A percentile compares a stretch with the other conserved stretches of the same genome.
Conservation (phyloP, 306 rosid genomes). For the Lagenaria siceraria region DNA sequence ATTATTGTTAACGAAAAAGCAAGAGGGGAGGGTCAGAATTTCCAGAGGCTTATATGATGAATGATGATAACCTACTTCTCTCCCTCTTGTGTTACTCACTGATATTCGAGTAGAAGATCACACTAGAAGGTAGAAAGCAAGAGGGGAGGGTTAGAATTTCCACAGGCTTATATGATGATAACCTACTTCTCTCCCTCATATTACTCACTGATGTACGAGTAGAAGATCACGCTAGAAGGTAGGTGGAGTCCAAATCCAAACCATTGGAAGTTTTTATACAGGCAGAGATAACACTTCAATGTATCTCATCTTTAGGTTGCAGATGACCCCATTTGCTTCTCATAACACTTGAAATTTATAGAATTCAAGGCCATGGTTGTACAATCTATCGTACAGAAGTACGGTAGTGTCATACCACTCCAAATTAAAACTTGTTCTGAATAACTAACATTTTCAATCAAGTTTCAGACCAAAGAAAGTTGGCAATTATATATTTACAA, state of each 20-base stretch:
- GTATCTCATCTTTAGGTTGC: neutral
- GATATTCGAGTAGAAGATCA: neutral
- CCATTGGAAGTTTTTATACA: neutral
- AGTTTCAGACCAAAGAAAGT: neutral
- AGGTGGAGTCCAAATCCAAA: neutral
- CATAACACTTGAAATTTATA: neutral
- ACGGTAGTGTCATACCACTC: neutral
- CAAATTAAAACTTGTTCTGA: neutral
- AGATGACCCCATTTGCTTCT: neutral
- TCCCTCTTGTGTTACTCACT: neutral
- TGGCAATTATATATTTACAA: too few species aligned
- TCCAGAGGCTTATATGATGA: neutral
- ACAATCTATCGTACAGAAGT: too few species aligned
- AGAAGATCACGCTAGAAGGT: neutral
- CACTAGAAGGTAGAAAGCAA: too few species aligned
- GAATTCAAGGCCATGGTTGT: too few species aligned
- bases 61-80: neutral
- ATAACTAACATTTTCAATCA: neutral
- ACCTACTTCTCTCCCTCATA: neutral
- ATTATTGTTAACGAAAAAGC: neutral
- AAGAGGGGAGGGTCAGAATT: neutral
- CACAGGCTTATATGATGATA: neutral
- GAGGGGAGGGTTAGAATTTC: neutral
- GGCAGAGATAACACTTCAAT: too few species aligned
- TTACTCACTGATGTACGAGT: neutral